Evolutionary conservation across 2,329 filamentous ascomycete genomes (phyloP).

Genomic region (Ophiostoma ips): DNA sequence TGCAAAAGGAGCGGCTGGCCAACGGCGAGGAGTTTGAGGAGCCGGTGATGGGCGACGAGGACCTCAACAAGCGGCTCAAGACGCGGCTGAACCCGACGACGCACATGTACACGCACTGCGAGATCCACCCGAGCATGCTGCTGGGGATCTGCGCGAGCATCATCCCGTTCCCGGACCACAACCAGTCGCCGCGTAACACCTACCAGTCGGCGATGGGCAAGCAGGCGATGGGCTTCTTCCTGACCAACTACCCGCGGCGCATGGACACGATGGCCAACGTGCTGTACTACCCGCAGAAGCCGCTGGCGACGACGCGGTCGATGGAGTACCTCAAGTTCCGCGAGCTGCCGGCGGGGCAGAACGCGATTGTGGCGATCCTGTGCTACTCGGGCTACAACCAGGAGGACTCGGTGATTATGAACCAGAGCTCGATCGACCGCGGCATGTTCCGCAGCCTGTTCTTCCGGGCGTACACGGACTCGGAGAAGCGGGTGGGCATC

Average conservation of each 20-base stretch:
- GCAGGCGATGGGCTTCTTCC: constrained; percentile 97
- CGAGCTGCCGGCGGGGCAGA: constrained; percentile 91
- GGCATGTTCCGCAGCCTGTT: constrained; percentile 95
- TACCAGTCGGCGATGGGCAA: constrained; percentile 99
- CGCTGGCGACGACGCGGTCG: constrained; percentile 83
- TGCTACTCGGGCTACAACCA: constrained; percentile 99
- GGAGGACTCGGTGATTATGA: constrained; percentile 99
- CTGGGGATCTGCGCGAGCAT: constrained; percentile 97
- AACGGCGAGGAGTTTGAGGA: constrained; percentile 24
- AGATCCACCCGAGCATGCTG: constrained; percentile 99
- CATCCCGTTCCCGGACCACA: constrained; percentile 98
- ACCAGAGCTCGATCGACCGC: constrained; percentile 96
- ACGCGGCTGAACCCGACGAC: constrained; percentile 76
- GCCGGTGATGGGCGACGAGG: constrained; percentile 42
- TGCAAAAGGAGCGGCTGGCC: constrained; percentile 36
- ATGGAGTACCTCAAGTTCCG: constrained; percentile 99
- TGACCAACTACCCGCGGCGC: constrained; percentile 90
- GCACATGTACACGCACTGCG: constrained; percentile 92
- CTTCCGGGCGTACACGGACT: constrained; percentile 94
- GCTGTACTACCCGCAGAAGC: constrained; percentile 97
- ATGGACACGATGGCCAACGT: constrained; percentile 99
- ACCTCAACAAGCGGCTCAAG: constrained; percentile 77
- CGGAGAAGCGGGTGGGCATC: constrained; percentile 91
- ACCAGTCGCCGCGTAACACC: constrained; percentile 95
- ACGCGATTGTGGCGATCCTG: constrained; percentile 94